phyloP scores from a whole-genome alignment of 1,284 basidiomycete genomes.

The Ustilago shanxiensis region DNA sequence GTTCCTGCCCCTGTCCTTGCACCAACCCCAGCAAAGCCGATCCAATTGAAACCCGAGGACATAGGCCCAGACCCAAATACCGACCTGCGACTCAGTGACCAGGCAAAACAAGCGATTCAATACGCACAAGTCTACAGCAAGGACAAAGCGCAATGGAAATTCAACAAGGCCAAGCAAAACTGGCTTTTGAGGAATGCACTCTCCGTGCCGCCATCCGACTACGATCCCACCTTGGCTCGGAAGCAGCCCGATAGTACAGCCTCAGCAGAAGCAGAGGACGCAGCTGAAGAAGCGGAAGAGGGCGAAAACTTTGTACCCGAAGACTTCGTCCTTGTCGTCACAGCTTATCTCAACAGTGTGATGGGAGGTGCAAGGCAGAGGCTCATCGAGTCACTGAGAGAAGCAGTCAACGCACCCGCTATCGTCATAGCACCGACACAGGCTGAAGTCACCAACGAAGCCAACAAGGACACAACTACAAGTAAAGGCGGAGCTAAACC shows the following conservation, averaged over 20 bases:
- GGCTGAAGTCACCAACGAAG: constrained; percentile 10
- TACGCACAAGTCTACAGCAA: constrained; percentile 46
- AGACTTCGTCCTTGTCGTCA: constrained; percentile 42
- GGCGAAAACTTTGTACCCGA: constrained; percentile 52
- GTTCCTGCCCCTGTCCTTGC: background rate
- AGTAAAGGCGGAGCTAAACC: constrained; percentile 3
- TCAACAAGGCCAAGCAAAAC: constrained; percentile 57
- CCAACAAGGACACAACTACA: constrained; percentile 6
- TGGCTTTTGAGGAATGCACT: constrained; percentile 55
- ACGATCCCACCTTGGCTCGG: constrained; percentile 34
- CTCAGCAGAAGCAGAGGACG: constrained; percentile 5
- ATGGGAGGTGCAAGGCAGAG: constrained; percentile 46
- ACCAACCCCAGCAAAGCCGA: constrained; percentile 11
- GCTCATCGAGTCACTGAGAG: constrained; percentile 42
- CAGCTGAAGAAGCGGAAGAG: constrained; percentile 32
- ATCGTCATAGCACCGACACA: constrained; percentile 12
- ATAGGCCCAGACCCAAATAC: constrained; percentile 42
- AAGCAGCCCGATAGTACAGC: constrained; percentile 18
- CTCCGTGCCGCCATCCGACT: constrained; percentile 43
- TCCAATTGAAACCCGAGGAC: constrained; percentile 12
- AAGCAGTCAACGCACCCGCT: constrained; percentile 40
- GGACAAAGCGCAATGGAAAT: constrained; percentile 52
- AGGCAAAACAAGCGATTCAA: constrained; percentile 50
- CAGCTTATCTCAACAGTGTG: constrained; percentile 48
- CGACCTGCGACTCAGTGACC: constrained; percentile 44